A percentile compares a stretch with the other conserved stretches of the same genome.
These are phyloP conservation scores for Phytophthora tentaculata DNA, from an alignment of 352 stramenopile genomes.

Conservation along the genomic window DNA sequence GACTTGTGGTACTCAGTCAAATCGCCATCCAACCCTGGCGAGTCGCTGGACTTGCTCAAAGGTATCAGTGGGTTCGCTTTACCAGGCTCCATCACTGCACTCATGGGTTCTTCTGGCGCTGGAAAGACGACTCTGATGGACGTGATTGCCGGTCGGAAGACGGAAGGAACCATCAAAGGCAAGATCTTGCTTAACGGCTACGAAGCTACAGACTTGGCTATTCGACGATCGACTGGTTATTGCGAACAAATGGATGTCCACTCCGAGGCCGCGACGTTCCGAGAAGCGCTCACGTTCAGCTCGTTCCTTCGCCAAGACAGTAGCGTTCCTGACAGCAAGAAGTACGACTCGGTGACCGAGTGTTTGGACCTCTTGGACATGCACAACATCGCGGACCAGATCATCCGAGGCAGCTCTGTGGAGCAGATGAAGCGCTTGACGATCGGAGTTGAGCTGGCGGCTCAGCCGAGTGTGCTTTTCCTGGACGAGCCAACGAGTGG, in stretches of 20 bases:
- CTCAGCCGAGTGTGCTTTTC: slow-evolving; percentile 85
- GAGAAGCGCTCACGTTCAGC: slow-evolving; percentile 88
- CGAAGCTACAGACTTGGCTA: slow-evolving; percentile 36
- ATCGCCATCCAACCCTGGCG: too few species aligned
- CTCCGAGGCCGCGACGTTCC: slow-evolving; percentile 78
- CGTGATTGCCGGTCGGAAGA: slow-evolving; percentile 85
- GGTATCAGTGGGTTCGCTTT: slow-evolving; percentile 31
- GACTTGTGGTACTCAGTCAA: too few species aligned
- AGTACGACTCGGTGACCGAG: slow-evolving; percentile 40
- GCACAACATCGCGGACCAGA: slow-evolving; percentile 31
- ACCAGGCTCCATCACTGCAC: slow-evolving; percentile 76
- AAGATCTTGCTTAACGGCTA: slow-evolving; percentile 55
- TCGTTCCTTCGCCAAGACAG: slow-evolving; percentile 69
- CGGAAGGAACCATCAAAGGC: slow-evolving; percentile 62
- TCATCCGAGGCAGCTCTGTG: slow-evolving; percentile 17
- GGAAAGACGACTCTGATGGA: slow-evolving; percentile 91
- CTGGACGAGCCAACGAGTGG: slow-evolving; percentile 56
- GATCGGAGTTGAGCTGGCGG: slow-evolving; percentile 67
- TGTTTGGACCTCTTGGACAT: slow-evolving; percentile 38
- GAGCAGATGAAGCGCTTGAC: slow-evolving; percentile 57
- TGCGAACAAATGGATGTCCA: slow-evolving; percentile 88
- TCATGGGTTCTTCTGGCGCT: slow-evolving; percentile 84
- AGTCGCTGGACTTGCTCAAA: slow-evolving; percentile 14
- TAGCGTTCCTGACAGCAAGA: slow-evolving; percentile 26
- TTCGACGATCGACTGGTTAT: slow-evolving; percentile 48